Conservation (phyloP, 768 basidiomycete genomes). For the Termitomyces sp. region DNA sequence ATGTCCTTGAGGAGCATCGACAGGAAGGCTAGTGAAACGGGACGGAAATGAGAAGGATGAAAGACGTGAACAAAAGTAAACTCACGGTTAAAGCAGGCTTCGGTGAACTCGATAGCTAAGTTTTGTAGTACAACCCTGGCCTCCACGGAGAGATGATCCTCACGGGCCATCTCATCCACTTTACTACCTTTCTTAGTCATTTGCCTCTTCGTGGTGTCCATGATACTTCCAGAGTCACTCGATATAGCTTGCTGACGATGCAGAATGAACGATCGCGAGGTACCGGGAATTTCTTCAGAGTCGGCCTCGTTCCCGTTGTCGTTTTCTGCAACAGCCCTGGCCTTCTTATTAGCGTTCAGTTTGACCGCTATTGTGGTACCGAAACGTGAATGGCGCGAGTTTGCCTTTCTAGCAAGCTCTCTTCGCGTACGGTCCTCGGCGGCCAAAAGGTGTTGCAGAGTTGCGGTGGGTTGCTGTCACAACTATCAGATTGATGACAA, state of each 20-base stretch:
- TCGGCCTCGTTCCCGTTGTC: conserved; percentile 21
- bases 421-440: conserved; percentile 67
- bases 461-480: conserved; percentile 60
- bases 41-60: conserved; percentile 1
- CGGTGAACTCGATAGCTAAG: conserved; percentile 71
- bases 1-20: conserved; percentile 87
- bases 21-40: conserved; percentile 68
- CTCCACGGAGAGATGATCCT: conserved; percentile 66
- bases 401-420: conserved; percentile 45
- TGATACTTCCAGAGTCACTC: conserved; percentile 58
- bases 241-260: conserved; percentile 84
- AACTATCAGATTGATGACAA: conserved; percentile 2
- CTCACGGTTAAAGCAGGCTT: conserved; percentile 88
- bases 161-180: conserved; percentile 62
- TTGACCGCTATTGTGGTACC: conserved; percentile 90
- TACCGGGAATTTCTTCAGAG: conserved; percentile 20
- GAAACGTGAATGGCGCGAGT: conserved; percentile 91
- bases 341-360: conserved; percentile 55
- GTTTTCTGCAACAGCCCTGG: conserved; percentile 7
- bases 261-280: conserved; percentile 63
- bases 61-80: conserved; percentile 18
- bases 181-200: conserved; percentile 56
- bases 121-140: conserved; percentile 62
- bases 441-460: conserved; percentile 73
- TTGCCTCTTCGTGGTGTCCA: conserved; percentile 69